Base-by-base conservation (phyloP, 805 yeast genomes). In the Hanseniaspora mollemarum region DNA sequence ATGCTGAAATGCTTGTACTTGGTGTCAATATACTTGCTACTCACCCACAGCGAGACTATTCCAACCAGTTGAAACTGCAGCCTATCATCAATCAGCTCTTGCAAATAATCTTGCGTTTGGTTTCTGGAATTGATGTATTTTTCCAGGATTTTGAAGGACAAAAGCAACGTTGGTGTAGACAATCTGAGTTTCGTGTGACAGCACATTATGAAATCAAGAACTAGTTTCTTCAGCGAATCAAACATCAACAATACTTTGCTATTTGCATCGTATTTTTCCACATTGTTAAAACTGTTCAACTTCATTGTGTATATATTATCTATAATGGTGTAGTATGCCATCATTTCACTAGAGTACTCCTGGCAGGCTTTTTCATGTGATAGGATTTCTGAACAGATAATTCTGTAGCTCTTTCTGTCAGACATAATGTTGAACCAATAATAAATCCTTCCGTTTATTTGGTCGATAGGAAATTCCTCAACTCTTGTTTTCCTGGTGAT, bases 21-120 rank as follows among this genome's bases (percentile, higher is more conserved):
- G 54, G 77, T 75, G 55, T 87, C 88, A 57, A 76, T 73, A 53
- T 77, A 73, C 62, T 88, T 88, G 33, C 94, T 75, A 2, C 95
- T 87, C 18, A 90, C 76, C 96, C 96, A 90, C 48, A 88, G 67
- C 26, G 94, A 80, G 1, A 94, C 81, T 56, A 94, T 77, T 26
- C 94, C 94, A 25, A 88, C 77, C 49, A 88, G 71, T 66, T 87
- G 96, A 61, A 51, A 51, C 15, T 32, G 48, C 13, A 44, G 33
- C 28, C 50, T 51, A 36, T 51, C 53, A n/a, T 43, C 44, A 25
- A 51, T 24, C 15, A 44, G 22, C 21, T 51, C 46, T 16, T 25
- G 35, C 1, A 33, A 16, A 33, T 48, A 40, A 18, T 33, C 41
- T 7, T 19, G 12, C 2, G 36, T 10, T 24, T 37, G 35, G n/a